Percentiles rank a stretch among this genome's conserved stretches.
Evolutionary conservation across 176 grass and related monocot species (phyloP).

Genomic region (Musa itinerans): DNA sequence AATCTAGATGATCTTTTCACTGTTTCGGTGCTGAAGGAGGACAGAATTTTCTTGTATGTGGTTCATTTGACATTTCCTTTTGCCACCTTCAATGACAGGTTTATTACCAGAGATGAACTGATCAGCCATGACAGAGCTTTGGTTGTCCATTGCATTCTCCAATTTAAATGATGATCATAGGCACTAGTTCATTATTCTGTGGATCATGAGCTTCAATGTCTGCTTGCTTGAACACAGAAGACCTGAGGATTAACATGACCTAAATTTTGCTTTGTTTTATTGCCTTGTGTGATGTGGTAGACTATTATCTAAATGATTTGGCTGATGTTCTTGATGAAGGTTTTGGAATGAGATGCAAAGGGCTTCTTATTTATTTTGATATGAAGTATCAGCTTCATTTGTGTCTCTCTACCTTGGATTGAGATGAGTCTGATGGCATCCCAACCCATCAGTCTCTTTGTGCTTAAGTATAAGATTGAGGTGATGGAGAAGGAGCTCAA

Average conservation of each 20-base stretch:
- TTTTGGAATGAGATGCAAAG: too few relatives aligned
- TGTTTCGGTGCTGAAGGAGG: not conserved
- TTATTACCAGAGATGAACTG: conserved; percentile 92
- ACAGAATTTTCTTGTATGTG: not conserved
- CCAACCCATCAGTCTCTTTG: too few relatives aligned
- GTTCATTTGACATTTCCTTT: not conserved
- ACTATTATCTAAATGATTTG: too few relatives aligned
- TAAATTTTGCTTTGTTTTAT: not conserved
- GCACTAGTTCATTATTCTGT: not conserved
- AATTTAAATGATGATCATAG: not conserved
- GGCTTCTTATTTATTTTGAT: too few relatives aligned
- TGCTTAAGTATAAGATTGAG: too few relatives aligned
- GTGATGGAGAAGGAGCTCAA: too few relatives aligned
- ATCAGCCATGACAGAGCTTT: conserved; percentile 50
- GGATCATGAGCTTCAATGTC: not conserved
- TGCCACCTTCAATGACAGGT: conserved; percentile 22
- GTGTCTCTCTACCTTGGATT: too few relatives aligned
- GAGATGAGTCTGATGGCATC: too few relatives aligned
- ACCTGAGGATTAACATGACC: not conserved
- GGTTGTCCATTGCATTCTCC: not conserved
- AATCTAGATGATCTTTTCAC: not conserved
- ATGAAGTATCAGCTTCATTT: too few relatives aligned
- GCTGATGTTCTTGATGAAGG: too few relatives aligned
- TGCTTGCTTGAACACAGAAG: not conserved
- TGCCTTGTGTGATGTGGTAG: too few relatives aligned